phyloP scores from a whole-genome alignment of 176 grass and related monocot genomes.

The Tuctoria greenei region DNA sequence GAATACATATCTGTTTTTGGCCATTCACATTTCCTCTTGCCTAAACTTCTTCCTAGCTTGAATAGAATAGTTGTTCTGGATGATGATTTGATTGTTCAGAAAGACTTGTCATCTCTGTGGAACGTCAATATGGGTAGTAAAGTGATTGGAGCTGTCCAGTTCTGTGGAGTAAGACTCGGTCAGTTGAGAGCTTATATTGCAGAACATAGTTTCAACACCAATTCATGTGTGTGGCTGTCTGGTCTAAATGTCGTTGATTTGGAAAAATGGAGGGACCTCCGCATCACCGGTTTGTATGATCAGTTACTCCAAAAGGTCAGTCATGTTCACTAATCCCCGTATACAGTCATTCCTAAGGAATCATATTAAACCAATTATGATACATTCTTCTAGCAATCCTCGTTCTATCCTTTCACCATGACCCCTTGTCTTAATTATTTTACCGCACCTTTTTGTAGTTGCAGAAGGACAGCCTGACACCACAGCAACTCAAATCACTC shows the following conservation, averaged over 20 bases:
- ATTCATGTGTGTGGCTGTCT: conserved; percentile 73
- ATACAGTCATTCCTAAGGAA: background rate
- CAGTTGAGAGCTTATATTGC: conserved; percentile 59
- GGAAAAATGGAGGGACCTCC: conserved; percentile 69
- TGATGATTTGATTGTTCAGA: conserved; percentile 88
- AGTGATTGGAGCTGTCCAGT: conserved; percentile 60
- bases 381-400: background rate
- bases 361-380: no score
- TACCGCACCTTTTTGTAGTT: conserved; percentile 32
- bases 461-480: conserved; percentile 34
- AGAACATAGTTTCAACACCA: conserved; percentile 38
- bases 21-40: conserved; percentile 77
- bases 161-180: conserved; percentile 58
- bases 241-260: conserved; percentile 76
- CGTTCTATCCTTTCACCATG: background rate
- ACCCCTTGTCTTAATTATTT: conserved; percentile 6
- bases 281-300: conserved; percentile 42
- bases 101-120: conserved; percentile 71
- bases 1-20: conserved; percentile 84
- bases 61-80: conserved; percentile 66
- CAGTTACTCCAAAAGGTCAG: conserved; percentile 60
- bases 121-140: conserved; percentile 64
- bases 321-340: background rate
- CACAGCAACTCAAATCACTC: conserved; percentile 44
- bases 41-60: conserved; percentile 74